phyloP scores from a whole-genome alignment of 169 alveolate genomes.

The Blepharisma undulans region DNA sequence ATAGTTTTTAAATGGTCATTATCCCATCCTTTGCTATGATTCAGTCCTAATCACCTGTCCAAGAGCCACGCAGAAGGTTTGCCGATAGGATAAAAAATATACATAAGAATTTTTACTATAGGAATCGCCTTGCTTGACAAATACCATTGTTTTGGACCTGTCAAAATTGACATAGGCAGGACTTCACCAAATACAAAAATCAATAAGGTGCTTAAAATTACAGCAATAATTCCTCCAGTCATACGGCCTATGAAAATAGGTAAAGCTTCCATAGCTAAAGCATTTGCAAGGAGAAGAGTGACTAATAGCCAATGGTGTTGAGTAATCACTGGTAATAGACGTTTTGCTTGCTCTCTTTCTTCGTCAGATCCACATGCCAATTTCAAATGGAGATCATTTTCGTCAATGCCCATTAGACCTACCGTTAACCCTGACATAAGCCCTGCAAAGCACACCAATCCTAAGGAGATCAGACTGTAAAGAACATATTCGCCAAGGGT shows the following conservation, averaged over 20 bases:
- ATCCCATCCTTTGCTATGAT: neutral
- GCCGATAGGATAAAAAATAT: slow-evolving; percentile 71
- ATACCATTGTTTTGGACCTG: slow-evolving; percentile 89
- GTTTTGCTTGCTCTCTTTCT: slow-evolving; percentile 75
- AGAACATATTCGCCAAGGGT: neutral
- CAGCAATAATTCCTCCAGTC: slow-evolving; percentile 86
- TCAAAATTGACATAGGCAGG: slow-evolving; percentile 92
- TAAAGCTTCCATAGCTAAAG: slow-evolving; percentile 91
- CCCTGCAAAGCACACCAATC: slow-evolving; percentile 77
- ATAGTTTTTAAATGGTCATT: slow-evolving; percentile 44
- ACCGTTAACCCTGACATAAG: slow-evolving; percentile 91
- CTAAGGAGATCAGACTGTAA: neutral
- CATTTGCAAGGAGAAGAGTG: slow-evolving; percentile 89
- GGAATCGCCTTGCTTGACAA: slow-evolving; percentile 86
- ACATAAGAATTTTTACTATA: slow-evolving; percentile 70
- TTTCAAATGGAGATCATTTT: slow-evolving; percentile 83
- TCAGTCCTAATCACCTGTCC: slow-evolving; percentile 83
- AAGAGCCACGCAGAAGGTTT: slow-evolving; percentile 85
- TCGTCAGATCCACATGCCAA: slow-evolving; percentile 78
- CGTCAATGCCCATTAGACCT: slow-evolving; percentile 91
- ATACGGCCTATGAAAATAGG: slow-evolving; percentile 90
- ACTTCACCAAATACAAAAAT: slow-evolving; percentile 91
- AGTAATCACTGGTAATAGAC: slow-evolving; percentile 72
- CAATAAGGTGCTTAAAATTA: slow-evolving; percentile 82
- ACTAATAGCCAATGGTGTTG: slow-evolving; percentile 88